Evolutionary conservation across 352 stramenopile species (phyloP).

Genomic region (Globisporangium sylvaticum): DNA sequence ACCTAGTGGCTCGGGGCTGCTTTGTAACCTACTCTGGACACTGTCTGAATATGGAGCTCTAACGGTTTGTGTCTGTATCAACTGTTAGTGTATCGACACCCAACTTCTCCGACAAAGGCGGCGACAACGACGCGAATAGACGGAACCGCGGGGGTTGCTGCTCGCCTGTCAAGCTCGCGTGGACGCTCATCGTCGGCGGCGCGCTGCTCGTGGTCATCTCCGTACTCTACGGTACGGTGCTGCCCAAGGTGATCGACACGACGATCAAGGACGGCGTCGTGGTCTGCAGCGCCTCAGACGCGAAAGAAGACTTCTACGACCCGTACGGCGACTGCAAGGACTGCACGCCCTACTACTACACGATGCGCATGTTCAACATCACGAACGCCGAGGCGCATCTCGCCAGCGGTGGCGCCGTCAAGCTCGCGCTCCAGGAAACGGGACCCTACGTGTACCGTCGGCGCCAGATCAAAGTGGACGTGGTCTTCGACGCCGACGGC

Average conservation of each 20-base stretch:
- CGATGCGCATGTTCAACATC: constrained; percentile 33
- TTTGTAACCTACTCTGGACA: background rate
- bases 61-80: background rate
- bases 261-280: constrained; percentile 37
- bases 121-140: background rate
- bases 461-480: constrained; percentile 23
- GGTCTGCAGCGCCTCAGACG: constrained; percentile 24
- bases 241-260: constrained; percentile 32
- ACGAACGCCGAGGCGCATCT: constrained; percentile 30
- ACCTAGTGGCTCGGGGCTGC: background rate
- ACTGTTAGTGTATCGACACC: background rate
- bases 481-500: constrained; percentile 14
- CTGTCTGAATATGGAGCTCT: background rate
- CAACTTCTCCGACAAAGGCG: background rate
- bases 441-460: constrained; percentile 34
- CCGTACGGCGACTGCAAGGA: constrained; percentile 49
- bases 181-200: constrained; percentile 28
- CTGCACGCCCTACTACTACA: constrained; percentile 48
- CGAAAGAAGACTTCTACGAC: constrained; percentile 37
- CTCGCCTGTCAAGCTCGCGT: constrained; percentile 20
- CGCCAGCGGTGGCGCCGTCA: constrained; percentile 3
- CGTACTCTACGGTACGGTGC: constrained; percentile 33
- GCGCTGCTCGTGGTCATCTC: constrained; percentile 27
- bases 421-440: constrained; percentile 21
- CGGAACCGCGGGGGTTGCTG: constrained; percentile 20